A percentile compares a stretch with the other conserved stretches of the same genome.
These are phyloP conservation scores for Aspergillus brunneoviolaceus DNA, from an alignment of 2,329 filamentous ascomycete species.

Conservation along the genomic window DNA sequence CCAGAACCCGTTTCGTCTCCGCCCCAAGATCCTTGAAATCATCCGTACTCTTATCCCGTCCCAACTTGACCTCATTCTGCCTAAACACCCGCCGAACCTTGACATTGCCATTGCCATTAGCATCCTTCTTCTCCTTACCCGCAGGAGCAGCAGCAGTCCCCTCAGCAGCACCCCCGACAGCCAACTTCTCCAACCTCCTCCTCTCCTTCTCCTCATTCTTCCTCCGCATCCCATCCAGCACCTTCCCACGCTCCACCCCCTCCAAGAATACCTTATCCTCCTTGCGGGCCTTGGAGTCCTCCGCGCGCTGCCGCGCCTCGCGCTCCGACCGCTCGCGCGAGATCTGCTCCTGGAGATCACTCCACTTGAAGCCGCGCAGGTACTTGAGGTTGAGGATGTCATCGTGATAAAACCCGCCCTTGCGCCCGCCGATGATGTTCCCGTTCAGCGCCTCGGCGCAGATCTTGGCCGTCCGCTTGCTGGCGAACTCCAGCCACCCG, in stretches of 20 bases:
- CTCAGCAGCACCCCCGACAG: neutral
- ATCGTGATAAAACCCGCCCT: conserved; percentile 48
- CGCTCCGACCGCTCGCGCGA: conserved; percentile 43
- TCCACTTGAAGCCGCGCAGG: conserved; percentile 44
- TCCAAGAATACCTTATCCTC: conserved; percentile 47
- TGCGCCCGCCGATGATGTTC: conserved; percentile 43
- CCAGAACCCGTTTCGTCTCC: conserved; percentile 45
- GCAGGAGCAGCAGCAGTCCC: neutral
- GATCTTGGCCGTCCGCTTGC: conserved; percentile 46
- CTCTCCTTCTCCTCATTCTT: conserved; percentile 43
- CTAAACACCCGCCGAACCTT: conserved; percentile 40
- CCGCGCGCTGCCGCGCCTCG: conserved; percentile 43
- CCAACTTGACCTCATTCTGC: conserved; percentile 42
- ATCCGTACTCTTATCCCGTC: conserved; percentile 26
- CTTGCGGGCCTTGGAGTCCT: conserved; percentile 43
- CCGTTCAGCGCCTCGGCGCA: conserved; percentile 49
- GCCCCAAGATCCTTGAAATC: conserved; percentile 31
- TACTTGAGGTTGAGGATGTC: conserved; percentile 51
- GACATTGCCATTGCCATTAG: conserved; percentile 16
- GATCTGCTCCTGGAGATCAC: conserved; percentile 47
- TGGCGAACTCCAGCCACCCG: conserved; percentile 50
- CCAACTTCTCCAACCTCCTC: conserved; percentile 20
- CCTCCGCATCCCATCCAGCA: conserved; percentile 45
- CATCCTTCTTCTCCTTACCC: conserved; percentile 15
- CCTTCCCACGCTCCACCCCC: conserved; percentile 43